Evolutionary conservation across 108 stramenopile species (phyloP).

Genomic region (Licmophora abbreviata): DNA sequence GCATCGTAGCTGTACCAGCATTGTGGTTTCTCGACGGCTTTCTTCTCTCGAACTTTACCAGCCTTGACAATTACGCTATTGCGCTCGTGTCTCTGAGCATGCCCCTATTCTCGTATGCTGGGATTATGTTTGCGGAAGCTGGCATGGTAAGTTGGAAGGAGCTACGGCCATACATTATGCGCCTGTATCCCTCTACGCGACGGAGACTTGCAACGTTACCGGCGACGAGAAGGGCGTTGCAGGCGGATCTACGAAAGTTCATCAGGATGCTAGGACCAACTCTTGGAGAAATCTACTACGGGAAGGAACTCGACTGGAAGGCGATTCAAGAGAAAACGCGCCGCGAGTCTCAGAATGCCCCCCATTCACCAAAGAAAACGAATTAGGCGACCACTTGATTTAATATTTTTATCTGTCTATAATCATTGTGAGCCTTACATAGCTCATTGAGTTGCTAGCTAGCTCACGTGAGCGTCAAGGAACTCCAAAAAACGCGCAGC

Average conservation of each 20-base stretch:
- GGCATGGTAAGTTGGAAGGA: constrained; percentile 95
- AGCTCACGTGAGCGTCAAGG: constrained; percentile 59
- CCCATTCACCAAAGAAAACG: too few relatives aligned
- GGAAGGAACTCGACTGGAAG: constrained; percentile 72
- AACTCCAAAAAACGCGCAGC: constrained; percentile 67
- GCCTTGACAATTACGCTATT: constrained; percentile 72
- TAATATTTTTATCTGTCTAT: too few relatives aligned
- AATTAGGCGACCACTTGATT: too few relatives aligned
- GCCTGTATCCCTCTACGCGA: constrained; percentile 66
- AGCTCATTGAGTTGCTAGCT: constrained; percentile 6
- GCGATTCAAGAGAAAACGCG: constrained; percentile 39
- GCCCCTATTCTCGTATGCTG: constrained; percentile 90
- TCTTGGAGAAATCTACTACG: constrained; percentile 75
- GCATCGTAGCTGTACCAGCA: constrained; percentile 90
- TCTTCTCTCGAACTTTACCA: constrained; percentile 55
- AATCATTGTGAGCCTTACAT: not conserved
- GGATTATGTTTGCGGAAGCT: constrained; percentile 83
- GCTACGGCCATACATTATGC: constrained; percentile 75
- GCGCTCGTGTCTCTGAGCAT: constrained; percentile 72
- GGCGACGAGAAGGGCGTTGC: constrained; percentile 43
- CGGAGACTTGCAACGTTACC: constrained; percentile 60
- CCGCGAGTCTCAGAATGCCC: too few relatives aligned
- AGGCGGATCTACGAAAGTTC: constrained; percentile 62
- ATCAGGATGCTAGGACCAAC: constrained; percentile 61
- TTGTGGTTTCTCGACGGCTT: constrained; percentile 88